These are phyloP conservation scores for Epithemia pelagica DNA, from an alignment of 108 stramenopile genomes.

Conservation along the genomic window DNA sequence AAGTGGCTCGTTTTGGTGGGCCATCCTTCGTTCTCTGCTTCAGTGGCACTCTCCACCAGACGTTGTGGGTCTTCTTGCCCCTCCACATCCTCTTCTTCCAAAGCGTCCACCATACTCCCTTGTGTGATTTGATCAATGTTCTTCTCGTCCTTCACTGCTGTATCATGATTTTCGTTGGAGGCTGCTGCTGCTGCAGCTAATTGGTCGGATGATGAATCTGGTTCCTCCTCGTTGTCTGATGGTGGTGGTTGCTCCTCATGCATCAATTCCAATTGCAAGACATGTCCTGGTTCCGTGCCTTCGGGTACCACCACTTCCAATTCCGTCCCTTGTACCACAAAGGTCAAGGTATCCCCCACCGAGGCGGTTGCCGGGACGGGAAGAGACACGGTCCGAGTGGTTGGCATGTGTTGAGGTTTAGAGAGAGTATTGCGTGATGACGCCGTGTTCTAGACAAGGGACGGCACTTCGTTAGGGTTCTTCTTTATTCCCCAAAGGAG, in stretches of 20 bases:
- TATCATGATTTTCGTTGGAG: not conserved
- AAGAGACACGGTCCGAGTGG: constrained; percentile 28
- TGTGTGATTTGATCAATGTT: not conserved
- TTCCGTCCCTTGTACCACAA: constrained; percentile 35
- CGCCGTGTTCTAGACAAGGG: too few species aligned
- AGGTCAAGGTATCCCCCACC: constrained; percentile 55
- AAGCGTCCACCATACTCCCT: not conserved
- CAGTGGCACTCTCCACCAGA: not conserved
- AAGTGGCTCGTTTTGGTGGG: not conserved
- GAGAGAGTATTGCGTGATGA: too few species aligned
- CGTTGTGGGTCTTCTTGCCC: not conserved
- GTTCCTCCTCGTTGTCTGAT: constrained; percentile 1
- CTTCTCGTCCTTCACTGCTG: not conserved
- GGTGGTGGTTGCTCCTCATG: constrained; percentile 13
- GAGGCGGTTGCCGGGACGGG: constrained; percentile 50
- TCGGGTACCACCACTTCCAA: constrained; percentile 50
- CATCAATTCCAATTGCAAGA: constrained; percentile 57
- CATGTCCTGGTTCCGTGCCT: constrained; percentile 46
- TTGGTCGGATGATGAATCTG: too few species aligned
- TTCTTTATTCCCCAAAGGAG: too few species aligned
- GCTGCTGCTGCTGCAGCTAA: too few species aligned
- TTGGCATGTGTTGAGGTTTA: too few species aligned
- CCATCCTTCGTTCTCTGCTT: not conserved
- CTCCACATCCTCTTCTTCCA: not conserved
- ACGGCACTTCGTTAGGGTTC: too few species aligned